phyloP scores from a whole-genome alignment of 2,329 filamentous ascomycete species.

The Fusarium oligoseptatum region DNA sequence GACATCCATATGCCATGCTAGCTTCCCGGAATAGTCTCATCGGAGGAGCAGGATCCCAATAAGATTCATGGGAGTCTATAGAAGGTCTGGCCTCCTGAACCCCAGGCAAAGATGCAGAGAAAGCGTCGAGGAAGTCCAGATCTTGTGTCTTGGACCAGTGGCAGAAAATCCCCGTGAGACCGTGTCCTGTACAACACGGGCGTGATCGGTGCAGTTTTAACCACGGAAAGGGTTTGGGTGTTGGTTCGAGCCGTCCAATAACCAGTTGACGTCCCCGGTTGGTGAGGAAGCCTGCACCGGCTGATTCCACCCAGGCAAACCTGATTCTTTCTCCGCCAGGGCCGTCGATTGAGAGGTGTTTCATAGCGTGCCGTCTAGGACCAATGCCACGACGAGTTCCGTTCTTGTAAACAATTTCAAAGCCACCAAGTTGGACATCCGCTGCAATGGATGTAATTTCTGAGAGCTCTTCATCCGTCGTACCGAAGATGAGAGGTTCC shows the following conservation, averaged over 20 bases:
- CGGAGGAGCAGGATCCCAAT: not conserved
- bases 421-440: slow-evolving; percentile 5
- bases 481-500: slow-evolving; percentile 14
- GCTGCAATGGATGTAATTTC: not conserved
- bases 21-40: not conserved
- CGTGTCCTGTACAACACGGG: not conserved
- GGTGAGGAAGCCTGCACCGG: not conserved
- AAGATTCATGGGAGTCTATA: not conserved
- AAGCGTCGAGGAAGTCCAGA: not conserved
- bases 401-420: slow-evolving; percentile 13
- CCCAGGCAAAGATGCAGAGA: not conserved
- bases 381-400: not conserved
- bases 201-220: no score
- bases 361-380: not conserved
- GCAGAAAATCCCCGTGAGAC: not conserved
- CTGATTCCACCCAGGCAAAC: not conserved
- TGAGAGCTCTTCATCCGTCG: not conserved
- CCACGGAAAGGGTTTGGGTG: not conserved
- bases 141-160: not conserved
- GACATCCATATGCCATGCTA: not conserved
- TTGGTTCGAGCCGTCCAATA: not conserved
- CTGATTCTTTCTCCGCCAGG: not conserved
- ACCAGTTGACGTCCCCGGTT: not conserved
- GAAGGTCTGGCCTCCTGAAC: not conserved
- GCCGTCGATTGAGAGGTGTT: not conserved